Evolutionary conservation across 352 stramenopile genomes (phyloP).

Genomic region (Phytophthora citrophthora): DNA sequence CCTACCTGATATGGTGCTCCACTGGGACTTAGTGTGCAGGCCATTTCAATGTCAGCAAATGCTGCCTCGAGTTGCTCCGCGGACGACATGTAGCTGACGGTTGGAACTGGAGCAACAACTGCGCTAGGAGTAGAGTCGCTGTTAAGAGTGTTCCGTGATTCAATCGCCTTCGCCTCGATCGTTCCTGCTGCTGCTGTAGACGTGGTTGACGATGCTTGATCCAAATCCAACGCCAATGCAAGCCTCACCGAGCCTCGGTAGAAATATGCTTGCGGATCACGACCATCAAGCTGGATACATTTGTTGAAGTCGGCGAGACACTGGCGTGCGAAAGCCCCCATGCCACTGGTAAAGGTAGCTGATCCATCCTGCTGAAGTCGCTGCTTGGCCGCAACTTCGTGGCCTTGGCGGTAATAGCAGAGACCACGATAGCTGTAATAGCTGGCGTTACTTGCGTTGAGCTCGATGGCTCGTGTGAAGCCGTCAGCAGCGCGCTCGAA

Average conservation of each 20-base stretch:
- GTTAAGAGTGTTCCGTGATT: conserved; percentile 1
- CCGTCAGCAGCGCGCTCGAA: conserved; percentile 65
- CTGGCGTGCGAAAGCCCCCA: conserved; percentile 45
- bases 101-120: conserved; percentile 4
- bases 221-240: conserved; percentile 59
- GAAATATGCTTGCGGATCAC: conserved; percentile 78
- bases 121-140: conserved; percentile 6
- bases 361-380: conserved; percentile 11
- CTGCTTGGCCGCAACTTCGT: conserved; percentile 18
- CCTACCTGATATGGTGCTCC: conserved; percentile 61
- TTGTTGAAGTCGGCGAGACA: conserved; percentile 76
- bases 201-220: conserved; percentile 25
- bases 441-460: conserved; percentile 61
- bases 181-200: neutral
- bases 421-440: conserved; percentile 75
- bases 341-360: conserved; percentile 18
- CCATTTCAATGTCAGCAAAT: conserved; percentile 82
- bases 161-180: conserved; percentile 14
- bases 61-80: conserved; percentile 71
- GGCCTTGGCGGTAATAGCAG: conserved; percentile 74
- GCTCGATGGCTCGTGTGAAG: conserved; percentile 67
- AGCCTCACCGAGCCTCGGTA: conserved; percentile 76
- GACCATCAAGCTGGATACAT: conserved; percentile 76
- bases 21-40: conserved; percentile 57
- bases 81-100: conserved; percentile 29